Conservation (phyloP, 2,329 filamentous ascomycete species). For the Plectosphaerella sp. region DNA sequence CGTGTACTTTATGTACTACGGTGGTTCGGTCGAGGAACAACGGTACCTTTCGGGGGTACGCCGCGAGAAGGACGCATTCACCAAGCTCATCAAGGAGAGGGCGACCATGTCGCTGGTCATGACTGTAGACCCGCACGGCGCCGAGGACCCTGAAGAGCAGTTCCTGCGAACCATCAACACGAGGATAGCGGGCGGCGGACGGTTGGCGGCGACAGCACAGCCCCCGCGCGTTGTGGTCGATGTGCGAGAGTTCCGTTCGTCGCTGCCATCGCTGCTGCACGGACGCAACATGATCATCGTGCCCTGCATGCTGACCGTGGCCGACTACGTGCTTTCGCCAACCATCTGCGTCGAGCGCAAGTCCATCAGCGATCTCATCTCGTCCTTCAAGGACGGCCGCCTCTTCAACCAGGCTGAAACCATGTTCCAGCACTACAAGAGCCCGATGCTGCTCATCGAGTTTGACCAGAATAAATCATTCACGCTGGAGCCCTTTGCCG, state of each 20-base stretch:
- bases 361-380: conserved; percentile 84
- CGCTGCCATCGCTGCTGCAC: conserved; percentile 84
- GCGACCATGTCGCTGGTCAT: conserved; percentile 89
- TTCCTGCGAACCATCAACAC: conserved; percentile 97
- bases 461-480: conserved; percentile 98
- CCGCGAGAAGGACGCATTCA: conserved; percentile 96
- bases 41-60: conserved; percentile 83
- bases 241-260: conserved; percentile 92
- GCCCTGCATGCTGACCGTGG: conserved; percentile 93
- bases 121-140: conserved; percentile 63
- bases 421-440: conserved; percentile 92
- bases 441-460: conserved; percentile 88
- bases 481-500: conserved; percentile 78
- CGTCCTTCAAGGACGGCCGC: conserved; percentile 85
- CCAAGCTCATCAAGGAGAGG: conserved; percentile 88
- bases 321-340: conserved; percentile 91
- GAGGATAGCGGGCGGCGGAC: conserved; percentile 88
- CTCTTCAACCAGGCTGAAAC: conserved; percentile 89
- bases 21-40: conserved; percentile 91
- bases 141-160: conserved; percentile 80
- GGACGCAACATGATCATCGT: conserved; percentile 84
- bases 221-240: conserved; percentile 92
- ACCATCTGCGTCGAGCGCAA: conserved; percentile 93
- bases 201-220: conserved; percentile 75
- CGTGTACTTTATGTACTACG: conserved; percentile 97